Percentiles rank a stretch among this genome's conserved stretches.
Conservation (phyloP, 179 eudicot genomes). For the Beta macrorhiza region DNA sequence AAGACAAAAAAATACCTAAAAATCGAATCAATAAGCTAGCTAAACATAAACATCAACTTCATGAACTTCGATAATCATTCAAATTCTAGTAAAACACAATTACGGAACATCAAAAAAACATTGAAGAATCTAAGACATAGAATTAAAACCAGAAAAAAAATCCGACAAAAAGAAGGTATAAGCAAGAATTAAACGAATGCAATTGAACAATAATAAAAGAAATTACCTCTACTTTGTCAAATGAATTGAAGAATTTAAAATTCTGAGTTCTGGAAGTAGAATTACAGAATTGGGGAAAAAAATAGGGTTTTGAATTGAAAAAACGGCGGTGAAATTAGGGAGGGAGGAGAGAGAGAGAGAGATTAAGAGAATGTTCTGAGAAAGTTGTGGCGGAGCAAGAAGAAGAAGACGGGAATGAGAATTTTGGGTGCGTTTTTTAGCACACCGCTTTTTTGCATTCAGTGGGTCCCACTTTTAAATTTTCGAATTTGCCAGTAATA, state of each 20-base stretch:
- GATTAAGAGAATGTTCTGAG: background rate
- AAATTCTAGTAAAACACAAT: background rate
- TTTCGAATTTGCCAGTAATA: conserved; percentile 21
- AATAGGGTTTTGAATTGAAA: conserved; percentile 8
- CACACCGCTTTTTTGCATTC: background rate
- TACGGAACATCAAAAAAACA: background rate
- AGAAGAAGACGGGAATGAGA: too few relatives aligned
- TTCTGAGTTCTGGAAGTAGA: background rate
- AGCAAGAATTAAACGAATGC: background rate
- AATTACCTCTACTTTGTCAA: conserved; percentile 11
- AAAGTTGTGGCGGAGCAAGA: background rate
- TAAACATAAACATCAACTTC: background rate
- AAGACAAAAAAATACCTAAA: background rate
- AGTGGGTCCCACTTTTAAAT: conserved; percentile 23
- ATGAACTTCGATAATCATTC: background rate
- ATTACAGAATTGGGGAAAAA: background rate
- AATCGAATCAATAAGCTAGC: background rate
- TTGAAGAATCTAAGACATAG: background rate
- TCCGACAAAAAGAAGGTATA: background rate
- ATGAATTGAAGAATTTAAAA: background rate
- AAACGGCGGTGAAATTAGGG: conserved; percentile 16
- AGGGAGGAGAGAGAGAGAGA: background rate
- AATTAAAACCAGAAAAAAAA: too few relatives aligned
- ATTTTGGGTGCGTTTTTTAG: too few relatives aligned
- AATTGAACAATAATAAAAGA: background rate